Evolutionary conservation across 1,284 basidiomycete species (phyloP), one percentile per base, ranked within the genome.

Genomic region (Ceratobasidium sp.): DNA sequence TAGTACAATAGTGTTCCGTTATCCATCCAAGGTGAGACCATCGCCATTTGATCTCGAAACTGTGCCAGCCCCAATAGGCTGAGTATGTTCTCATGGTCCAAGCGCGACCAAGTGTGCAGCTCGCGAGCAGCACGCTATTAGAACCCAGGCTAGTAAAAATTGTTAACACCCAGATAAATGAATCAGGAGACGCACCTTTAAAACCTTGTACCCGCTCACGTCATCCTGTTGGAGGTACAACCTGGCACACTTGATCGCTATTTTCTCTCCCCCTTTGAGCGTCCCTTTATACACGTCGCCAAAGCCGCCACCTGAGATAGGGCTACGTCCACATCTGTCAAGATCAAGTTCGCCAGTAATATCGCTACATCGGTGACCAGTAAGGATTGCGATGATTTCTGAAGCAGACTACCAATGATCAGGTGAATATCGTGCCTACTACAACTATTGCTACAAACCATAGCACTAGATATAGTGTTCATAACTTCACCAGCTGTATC

Each of bases 11-110:
- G n/a, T 6, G 58, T 64, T n/a, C 72, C 61, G 20, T 75, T 64
- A 1, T 64, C 60, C 60, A 75, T 75, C 72, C 61, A 75, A 23
- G 58, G 46, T 1, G 61, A 75, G 26, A 75, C 28, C 72, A 75
- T 75, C 12, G 26, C 72, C 7, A 64, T n/a, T 1, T 49, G 44
- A 1, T 18, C 56, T 39, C 46, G 58, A 42, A 64, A 63, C 10
- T 49, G 49, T 9, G 60, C 46, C 1, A 75, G 44, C 2, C 72
- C 72, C 23, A 64, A 51, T 18, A 75, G 40, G 26, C 12, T 20
- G 3, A 63, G 46, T 4, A 75, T 40, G 33, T 75, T 75, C 10
- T 42, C 23, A 26, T 75, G 72, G 20, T 63, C 64, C 15, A 63
- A 33, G 20, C 39, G 42, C 23, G 61, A 64, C 72, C 72, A 73